phyloP scores from a whole-genome alignment of 768 basidiomycete species.

The Imleria badia region DNA sequence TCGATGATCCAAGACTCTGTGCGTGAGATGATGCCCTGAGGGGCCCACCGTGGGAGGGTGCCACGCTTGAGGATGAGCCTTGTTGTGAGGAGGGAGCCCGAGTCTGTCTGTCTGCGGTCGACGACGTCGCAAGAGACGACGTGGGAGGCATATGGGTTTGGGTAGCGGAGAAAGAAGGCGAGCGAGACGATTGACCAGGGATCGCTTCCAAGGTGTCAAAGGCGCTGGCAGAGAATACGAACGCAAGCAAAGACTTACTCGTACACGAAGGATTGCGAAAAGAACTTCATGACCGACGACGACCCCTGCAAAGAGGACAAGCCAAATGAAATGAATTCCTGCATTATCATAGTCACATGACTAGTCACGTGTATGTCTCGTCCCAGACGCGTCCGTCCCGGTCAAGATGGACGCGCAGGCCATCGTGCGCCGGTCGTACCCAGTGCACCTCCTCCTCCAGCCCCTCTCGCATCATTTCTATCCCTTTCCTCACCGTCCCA shows the following conservation, averaged over 20 bases:
- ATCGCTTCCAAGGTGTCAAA: constrained; percentile 54
- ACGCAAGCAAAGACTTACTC: constrained; percentile 38
- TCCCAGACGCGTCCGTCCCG: constrained; percentile 45
- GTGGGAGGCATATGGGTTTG: constrained; percentile 92
- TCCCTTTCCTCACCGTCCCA: constrained; percentile 39
- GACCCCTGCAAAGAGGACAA: constrained; percentile 31
- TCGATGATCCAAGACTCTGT: constrained; percentile 95
- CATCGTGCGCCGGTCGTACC: constrained; percentile 77
- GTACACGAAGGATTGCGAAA: constrained; percentile 55
- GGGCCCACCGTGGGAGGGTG: constrained; percentile 90
- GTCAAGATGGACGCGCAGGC: constrained; percentile 55
- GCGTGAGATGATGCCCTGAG: constrained; percentile 74
- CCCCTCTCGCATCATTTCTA: constrained; percentile 50
- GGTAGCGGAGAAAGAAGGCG: constrained; percentile 94
- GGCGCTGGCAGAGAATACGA: rapidly evolving
- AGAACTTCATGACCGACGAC: constrained; percentile 53
- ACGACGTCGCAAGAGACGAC: constrained; percentile 96
- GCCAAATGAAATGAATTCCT: neutral
- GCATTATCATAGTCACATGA: neutral
- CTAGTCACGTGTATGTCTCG: constrained; percentile 43
- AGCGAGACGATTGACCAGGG: constrained; percentile 91
- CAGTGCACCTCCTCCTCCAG: constrained; percentile 46
- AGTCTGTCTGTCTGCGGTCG: constrained; percentile 69
- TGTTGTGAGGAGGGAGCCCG: constrained; percentile 79
- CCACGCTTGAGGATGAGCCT: constrained; percentile 92